Evolutionary conservation across 257 asterid species (phyloP).

Genomic region (Linaria vulgaris): DNA sequence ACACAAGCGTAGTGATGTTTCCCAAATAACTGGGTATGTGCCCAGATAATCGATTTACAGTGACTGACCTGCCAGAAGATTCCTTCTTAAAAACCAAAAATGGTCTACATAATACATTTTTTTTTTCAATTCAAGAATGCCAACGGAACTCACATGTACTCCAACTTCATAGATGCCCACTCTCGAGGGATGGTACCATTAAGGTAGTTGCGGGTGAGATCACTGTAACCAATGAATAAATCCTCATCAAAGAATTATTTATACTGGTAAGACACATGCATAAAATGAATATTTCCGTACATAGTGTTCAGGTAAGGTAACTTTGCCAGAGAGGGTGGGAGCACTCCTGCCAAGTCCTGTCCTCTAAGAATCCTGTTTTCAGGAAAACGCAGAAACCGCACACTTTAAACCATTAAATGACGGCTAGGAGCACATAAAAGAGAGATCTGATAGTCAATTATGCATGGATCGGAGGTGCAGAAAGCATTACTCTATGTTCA

Average conservation of each 20-base stretch:
- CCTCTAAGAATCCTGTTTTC: conserved; percentile 42
- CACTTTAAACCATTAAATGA: too few species aligned
- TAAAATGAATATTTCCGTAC: conserved; percentile 20
- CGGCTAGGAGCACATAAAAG: too few species aligned
- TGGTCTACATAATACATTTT: background rate
- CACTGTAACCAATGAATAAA: too few species aligned
- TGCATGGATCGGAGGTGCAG: too few species aligned
- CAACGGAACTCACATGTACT: conserved; percentile 40
- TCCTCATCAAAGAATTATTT: too few species aligned
- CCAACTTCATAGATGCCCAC: conserved; percentile 53
- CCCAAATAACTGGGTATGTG: conserved; percentile 62
- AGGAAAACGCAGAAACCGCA: too few species aligned
- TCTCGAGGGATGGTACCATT: conserved; percentile 60
- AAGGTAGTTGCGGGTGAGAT: background rate
- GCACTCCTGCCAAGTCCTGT: conserved; percentile 63
- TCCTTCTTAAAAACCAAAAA: too few species aligned
- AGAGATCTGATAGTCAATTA: too few species aligned
- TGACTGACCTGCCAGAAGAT: conserved; percentile 41
- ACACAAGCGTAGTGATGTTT: conserved; percentile 42
- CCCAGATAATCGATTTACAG: conserved; percentile 61
- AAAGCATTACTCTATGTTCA: too few species aligned
- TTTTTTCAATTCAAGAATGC: too few species aligned
- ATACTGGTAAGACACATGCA: too few species aligned
- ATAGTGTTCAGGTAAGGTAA: conserved; percentile 41
- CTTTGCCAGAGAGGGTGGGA: conserved; percentile 61